A percentile compares a stretch with the other conserved stretches of the same genome.
phyloP scores from a whole-genome alignment of 1,284 basidiomycete genomes.

The Cryptococcus depauperatus region DNA sequence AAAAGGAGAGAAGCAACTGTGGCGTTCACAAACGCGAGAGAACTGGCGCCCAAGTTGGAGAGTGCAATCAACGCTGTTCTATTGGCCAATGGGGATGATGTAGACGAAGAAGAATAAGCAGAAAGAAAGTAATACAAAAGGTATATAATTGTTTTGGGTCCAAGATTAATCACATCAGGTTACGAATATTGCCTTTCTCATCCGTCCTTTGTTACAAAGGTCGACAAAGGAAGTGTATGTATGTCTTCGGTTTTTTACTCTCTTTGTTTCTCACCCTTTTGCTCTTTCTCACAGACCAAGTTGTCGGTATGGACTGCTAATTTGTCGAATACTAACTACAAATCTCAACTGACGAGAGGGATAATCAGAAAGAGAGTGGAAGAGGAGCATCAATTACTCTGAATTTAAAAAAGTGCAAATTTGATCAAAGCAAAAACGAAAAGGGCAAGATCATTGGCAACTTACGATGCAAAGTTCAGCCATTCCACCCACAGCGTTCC shows the following conservation, averaged over 20 bases:
- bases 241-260: background rate
- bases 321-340: too few species aligned
- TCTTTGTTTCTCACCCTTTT: background rate
- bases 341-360: too few species aligned
- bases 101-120: slow-evolving; percentile 47
- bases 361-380: too few species aligned
- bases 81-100: slow-evolving; percentile 41
- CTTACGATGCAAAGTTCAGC: background rate
- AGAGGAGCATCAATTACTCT: too few species aligned
- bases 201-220: slow-evolving; percentile 4
- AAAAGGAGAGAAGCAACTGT: slow-evolving; percentile 69
- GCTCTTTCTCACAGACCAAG: too few species aligned
- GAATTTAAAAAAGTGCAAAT: too few species aligned
- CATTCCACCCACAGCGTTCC: background rate
- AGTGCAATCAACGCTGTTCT: slow-evolving; percentile 39
- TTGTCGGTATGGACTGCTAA: too few species aligned
- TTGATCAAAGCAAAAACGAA: too few species aligned
- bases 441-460: background rate
- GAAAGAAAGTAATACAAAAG: too few species aligned
- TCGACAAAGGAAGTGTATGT: slow-evolving; percentile 7
- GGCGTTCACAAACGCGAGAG: slow-evolving; percentile 75
- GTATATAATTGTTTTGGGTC: background rate
- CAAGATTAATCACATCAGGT: background rate
- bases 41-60: slow-evolving; percentile 52
- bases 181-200: slow-evolving; percentile 1